Conservation (phyloP, 2,329 filamentous ascomycete genomes). For the Xylaria multiplex region DNA sequence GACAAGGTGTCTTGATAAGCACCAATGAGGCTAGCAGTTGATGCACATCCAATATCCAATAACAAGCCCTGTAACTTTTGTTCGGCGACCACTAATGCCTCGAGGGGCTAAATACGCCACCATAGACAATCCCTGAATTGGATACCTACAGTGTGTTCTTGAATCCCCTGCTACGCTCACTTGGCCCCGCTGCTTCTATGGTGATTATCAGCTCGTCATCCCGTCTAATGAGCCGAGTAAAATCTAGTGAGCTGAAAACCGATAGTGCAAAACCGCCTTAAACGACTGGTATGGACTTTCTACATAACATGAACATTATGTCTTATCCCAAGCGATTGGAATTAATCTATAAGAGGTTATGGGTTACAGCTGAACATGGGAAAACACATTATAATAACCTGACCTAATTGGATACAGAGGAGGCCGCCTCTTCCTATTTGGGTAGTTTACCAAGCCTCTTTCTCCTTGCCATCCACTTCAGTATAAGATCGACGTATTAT, state of each 20-base stretch:
- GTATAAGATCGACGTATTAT: constrained; percentile 1
- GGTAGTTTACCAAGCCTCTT: constrained; percentile 22
- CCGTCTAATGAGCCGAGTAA: constrained; percentile 1
- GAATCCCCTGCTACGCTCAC: background rate
- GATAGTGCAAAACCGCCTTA: constrained; percentile 17
- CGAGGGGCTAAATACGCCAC: background rate
- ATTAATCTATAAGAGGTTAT: background rate
- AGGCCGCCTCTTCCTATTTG: constrained; percentile 9
- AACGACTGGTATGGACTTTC: background rate
- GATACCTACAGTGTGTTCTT: constrained; percentile 2
- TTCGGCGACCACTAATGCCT: constrained; percentile 17
- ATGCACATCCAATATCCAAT: constrained; percentile 1
- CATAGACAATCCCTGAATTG: constrained; percentile 1
- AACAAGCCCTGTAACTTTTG: constrained; percentile 10
- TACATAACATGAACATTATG: background rate
- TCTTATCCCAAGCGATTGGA: background rate
- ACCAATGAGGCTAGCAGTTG: constrained; percentile 15
- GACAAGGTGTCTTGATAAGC: background rate
- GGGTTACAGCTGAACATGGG: constrained; percentile 3
- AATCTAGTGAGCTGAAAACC: constrained; percentile 25
- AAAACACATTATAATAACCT: constrained; percentile 3
- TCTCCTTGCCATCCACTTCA: background rate
- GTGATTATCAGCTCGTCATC: constrained; percentile 13
- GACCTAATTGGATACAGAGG: constrained; percentile 4
- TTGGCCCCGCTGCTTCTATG: background rate